Evolutionary conservation across 176 grass and related monocot species (phyloP).

Genomic region (Elaeis guineensis): DNA sequence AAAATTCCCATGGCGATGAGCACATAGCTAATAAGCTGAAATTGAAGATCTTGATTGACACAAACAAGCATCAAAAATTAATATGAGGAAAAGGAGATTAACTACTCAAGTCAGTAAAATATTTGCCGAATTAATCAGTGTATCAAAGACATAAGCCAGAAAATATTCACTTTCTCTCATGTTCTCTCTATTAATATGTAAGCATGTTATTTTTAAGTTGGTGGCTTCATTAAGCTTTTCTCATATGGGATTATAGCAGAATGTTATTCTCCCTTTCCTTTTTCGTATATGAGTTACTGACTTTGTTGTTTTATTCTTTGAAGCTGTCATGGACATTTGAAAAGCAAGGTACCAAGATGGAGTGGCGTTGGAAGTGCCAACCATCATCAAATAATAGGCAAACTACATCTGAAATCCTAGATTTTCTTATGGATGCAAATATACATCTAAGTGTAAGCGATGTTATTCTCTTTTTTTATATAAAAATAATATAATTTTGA

Average conservation of each 20-base stretch:
- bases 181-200: too few relatives aligned
- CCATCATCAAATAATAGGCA: constrained; percentile 47
- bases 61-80: too few relatives aligned
- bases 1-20: too few relatives aligned
- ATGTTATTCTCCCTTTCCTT: neutral
- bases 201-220: neutral
- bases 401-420: constrained; percentile 58
- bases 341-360: constrained; percentile 75
- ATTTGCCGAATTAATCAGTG: too few relatives aligned
- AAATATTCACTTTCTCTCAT: too few relatives aligned
- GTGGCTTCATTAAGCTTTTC: neutral
- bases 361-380: constrained; percentile 94
- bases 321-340: constrained; percentile 94
- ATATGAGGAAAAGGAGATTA: too few relatives aligned
- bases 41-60: too few relatives aligned
- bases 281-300: neutral
- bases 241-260: neutral
- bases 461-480: too few relatives aligned
- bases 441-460: constrained; percentile 78
- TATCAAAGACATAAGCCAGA: too few relatives aligned
- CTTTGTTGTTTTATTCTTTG: constrained; percentile 1
- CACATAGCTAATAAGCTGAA: too few relatives aligned
- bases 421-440: constrained; percentile 96
- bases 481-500: too few relatives aligned
- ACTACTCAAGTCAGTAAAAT: too few relatives aligned